Conservation (phyloP, 1,139 yeast genomes). For the Pneumocystis jirovecii region DNA sequence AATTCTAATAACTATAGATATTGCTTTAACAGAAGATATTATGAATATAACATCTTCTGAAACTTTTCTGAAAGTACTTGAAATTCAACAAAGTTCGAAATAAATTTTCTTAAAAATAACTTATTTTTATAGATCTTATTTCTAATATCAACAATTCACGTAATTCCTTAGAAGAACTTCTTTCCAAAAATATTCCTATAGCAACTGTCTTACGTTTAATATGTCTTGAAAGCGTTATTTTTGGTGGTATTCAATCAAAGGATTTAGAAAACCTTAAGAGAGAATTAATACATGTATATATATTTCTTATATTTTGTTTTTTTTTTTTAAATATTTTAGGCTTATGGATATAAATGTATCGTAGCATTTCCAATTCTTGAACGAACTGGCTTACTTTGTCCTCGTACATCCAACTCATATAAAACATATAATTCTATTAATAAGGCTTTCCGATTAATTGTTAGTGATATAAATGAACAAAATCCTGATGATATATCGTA, state of each 20-base stretch:
- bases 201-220: slow-evolving; percentile 35
- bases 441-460: slow-evolving; percentile 20
- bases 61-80: slow-evolving; percentile 42
- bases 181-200: slow-evolving; percentile 31
- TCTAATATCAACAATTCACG: slow-evolving; percentile 43
- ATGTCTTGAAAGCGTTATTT: slow-evolving; percentile 41
- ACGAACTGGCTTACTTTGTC: slow-evolving; percentile 26
- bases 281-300: slow-evolving; percentile 44
- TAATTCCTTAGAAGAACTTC: slow-evolving; percentile 33
- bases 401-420: slow-evolving; percentile 6
- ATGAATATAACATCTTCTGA: slow-evolving; percentile 38
- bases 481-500: slow-evolving; percentile 24
- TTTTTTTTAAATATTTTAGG: not conserved
- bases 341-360: slow-evolving; percentile 31
- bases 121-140: slow-evolving; percentile 25
- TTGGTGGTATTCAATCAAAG: slow-evolving; percentile 49
- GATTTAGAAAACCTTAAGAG: slow-evolving; percentile 39
- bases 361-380: slow-evolving; percentile 28
- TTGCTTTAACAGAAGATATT: slow-evolving; percentile 56
- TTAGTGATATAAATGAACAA: slow-evolving; percentile 22
- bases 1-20: slow-evolving; percentile 19
- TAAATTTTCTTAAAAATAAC: not conserved
- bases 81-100: slow-evolving; percentile 48
- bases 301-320: not conserved
- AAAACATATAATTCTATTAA: slow-evolving; percentile 13